Conservation (phyloP, 2,329 filamentous ascomycete genomes). For the Sarocladium brachiariae region DNA sequence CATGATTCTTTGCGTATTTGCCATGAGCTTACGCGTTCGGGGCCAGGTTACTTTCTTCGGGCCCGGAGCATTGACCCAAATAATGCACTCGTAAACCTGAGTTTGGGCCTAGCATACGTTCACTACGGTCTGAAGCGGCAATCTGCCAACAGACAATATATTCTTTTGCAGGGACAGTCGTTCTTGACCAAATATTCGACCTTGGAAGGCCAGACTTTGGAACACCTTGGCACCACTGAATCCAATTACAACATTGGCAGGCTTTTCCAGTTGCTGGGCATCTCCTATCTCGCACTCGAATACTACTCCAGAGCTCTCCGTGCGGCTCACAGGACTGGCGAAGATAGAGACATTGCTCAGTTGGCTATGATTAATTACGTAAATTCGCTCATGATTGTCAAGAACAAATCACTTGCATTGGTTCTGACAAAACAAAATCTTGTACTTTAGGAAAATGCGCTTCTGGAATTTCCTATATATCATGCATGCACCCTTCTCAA, state of each 20-base stretch:
- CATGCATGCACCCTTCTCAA: too few relatives aligned
- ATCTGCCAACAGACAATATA: slow-evolving; percentile 81
- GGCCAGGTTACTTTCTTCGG: slow-evolving; percentile 81
- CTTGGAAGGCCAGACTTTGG: slow-evolving; percentile 2
- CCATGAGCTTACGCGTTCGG: too few relatives aligned
- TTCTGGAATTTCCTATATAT: too few relatives aligned
- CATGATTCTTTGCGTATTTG: too few relatives aligned
- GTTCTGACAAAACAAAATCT: slow-evolving; percentile 21
- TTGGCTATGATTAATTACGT: slow-evolving; percentile 27
- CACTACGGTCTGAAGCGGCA: slow-evolving; percentile 87
- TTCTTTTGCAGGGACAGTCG: slow-evolving; percentile 75
- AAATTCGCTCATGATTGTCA: slow-evolving; percentile 23
- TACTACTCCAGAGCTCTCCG: slow-evolving; percentile 49
- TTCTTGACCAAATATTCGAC: slow-evolving; percentile 54
- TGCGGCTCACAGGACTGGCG: slow-evolving; percentile 6
- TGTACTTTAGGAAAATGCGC: slow-evolving; percentile 9
- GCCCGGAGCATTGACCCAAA: slow-evolving; percentile 66
- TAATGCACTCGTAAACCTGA: slow-evolving; percentile 74
- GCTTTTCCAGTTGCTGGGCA: slow-evolving; percentile 30
- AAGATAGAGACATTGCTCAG: slow-evolving; percentile 19
- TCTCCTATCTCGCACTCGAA: slow-evolving; percentile 53
- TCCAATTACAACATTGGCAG: slow-evolving; percentile 33
- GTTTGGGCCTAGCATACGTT: slow-evolving; percentile 76
- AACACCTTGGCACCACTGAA: slow-evolving; percentile 19
- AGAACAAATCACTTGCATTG: slow-evolving; percentile 22